These are phyloP conservation scores for Fusarium mangiferae DNA, from an alignment of 2,329 filamentous ascomycete species.

Conservation along the genomic window DNA sequence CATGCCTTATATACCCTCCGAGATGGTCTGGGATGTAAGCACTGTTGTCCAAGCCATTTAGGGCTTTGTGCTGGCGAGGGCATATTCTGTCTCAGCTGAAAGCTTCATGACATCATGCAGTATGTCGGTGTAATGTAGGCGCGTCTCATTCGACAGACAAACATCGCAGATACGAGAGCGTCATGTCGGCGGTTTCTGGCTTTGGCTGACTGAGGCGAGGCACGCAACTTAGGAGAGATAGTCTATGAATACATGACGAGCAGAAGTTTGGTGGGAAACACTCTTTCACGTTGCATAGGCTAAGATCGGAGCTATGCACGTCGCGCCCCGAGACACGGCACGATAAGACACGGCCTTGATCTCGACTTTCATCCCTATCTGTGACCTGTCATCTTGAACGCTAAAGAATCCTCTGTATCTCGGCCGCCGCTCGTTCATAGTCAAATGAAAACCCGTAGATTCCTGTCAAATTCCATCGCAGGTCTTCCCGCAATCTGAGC, in stretches of 20 bases:
- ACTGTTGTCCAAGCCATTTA: rapidly evolving
- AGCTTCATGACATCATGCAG: neutral
- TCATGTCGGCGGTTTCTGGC: no score
- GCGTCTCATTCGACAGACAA: neutral
- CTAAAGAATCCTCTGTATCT: rapidly evolving
- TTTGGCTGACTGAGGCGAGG: rapidly evolving
- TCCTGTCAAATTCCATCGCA: rapidly evolving
- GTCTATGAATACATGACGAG: neutral
- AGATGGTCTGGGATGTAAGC: rapidly evolving
- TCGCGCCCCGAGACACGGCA: neutral
- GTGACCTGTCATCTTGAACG: neutral
- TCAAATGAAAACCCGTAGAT: neutral
- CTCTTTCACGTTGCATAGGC: rapidly evolving
- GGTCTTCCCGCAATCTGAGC: rapidly evolving
- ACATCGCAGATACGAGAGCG: rapidly evolving
- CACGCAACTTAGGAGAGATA: rapidly evolving
- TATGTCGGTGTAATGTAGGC: rapidly evolving
- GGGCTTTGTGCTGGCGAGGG: neutral
- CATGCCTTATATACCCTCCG: rapidly evolving
- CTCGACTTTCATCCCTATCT: neutral
- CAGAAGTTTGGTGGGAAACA: rapidly evolving
- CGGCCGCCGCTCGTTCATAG: no score
- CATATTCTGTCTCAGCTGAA: neutral
- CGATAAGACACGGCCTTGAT: neutral
- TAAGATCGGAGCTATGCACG: no score